phyloP scores from a whole-genome alignment of 2,329 filamentous ascomycete genomes.

The Trichoderma sp. region DNA sequence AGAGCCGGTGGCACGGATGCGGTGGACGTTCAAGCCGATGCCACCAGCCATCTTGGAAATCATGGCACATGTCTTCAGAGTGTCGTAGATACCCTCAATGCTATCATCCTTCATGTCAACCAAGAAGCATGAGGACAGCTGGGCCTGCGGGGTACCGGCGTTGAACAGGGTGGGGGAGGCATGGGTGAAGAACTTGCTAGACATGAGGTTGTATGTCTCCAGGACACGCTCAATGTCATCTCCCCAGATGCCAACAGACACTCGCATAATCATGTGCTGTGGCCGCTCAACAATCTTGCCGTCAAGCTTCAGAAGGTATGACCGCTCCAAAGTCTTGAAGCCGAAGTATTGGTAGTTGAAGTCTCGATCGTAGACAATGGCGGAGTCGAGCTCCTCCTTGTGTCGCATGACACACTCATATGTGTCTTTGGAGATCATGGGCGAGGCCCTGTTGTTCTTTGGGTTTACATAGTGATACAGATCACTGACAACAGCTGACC shows the following conservation, averaged over 20 bases:
- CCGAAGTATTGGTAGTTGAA: conserved; percentile 99
- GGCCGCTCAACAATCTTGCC: conserved; percentile 96
- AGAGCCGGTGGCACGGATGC: conserved; percentile 93
- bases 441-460: conserved; percentile 76
- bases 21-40: conserved; percentile 94
- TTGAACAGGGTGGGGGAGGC: conserved; percentile 98
- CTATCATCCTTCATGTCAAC: conserved; percentile 99
- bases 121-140: conserved; percentile 97
- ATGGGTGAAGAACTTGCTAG: conserved; percentile 96
- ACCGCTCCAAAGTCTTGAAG: conserved; percentile 98
- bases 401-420: conserved; percentile 95
- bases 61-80: conserved; percentile 98
- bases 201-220: conserved; percentile 99
- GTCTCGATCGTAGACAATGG: conserved; percentile 97
- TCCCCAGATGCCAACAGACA: conserved; percentile 93
- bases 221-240: conserved; percentile 91
- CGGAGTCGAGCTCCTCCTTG: conserved; percentile 95
- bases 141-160: conserved; percentile 88
- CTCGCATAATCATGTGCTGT: conserved; percentile 99
- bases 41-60: conserved; percentile 99
- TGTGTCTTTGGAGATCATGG: conserved; percentile 91
- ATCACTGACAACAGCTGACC: conserved; percentile 90
- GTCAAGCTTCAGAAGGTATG: conserved; percentile 92
- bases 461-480: conserved; percentile 96
- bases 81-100: conserved; percentile 99